phyloP scores from a whole-genome alignment of 1,284 basidiomycete genomes.

The Papiliotrema fonsecae region DNA sequence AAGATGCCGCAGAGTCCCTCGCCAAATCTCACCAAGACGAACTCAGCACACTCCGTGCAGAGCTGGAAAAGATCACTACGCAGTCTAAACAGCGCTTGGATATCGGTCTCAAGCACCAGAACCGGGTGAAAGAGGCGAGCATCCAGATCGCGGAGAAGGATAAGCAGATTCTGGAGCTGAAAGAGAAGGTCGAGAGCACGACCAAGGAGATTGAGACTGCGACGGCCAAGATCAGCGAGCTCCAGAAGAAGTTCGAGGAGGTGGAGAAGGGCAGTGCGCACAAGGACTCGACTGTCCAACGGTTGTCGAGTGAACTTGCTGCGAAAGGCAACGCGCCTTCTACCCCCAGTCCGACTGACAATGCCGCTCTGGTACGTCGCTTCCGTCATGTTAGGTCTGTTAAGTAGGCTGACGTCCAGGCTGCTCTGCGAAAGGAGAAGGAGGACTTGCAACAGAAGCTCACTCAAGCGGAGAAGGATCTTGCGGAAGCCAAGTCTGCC shows the following conservation, averaged over 20 bases:
- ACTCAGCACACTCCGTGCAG: conserved; percentile 20
- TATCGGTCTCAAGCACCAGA: conserved; percentile 35
- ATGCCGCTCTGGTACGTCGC: conserved; percentile 21
- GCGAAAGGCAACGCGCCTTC: conserved; percentile 5
- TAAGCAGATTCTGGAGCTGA: conserved; percentile 22
- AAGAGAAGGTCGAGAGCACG: conserved; percentile 14
- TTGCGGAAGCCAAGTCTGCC: conserved; percentile 28
- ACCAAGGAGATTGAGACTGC: conserved; percentile 24
- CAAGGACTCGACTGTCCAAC: conserved; percentile 31
- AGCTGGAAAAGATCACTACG: conserved; percentile 18
- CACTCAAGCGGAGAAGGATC: conserved; percentile 32
- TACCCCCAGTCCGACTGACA: conserved; percentile 4
- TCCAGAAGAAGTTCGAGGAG: conserved; percentile 29
- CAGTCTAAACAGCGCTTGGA: conserved; percentile 22
- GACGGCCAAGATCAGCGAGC: conserved; percentile 25
- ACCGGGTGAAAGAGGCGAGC: conserved; percentile 7
- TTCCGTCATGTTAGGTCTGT: neutral
- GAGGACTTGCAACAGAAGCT: conserved; percentile 32
- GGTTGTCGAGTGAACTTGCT: conserved; percentile 33
- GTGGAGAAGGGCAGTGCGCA: conserved; percentile 13
- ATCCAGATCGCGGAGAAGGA: conserved; percentile 19
- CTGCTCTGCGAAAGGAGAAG: conserved; percentile 24
- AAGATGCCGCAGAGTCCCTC: conserved; percentile 31
- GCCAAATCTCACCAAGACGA: conserved; percentile 23
- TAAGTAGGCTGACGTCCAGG: no score